Evolutionary conservation across 345 rosid species (phyloP), one percentile per base, ranked within the genome.

Genomic region (Salix dunnii): DNA sequence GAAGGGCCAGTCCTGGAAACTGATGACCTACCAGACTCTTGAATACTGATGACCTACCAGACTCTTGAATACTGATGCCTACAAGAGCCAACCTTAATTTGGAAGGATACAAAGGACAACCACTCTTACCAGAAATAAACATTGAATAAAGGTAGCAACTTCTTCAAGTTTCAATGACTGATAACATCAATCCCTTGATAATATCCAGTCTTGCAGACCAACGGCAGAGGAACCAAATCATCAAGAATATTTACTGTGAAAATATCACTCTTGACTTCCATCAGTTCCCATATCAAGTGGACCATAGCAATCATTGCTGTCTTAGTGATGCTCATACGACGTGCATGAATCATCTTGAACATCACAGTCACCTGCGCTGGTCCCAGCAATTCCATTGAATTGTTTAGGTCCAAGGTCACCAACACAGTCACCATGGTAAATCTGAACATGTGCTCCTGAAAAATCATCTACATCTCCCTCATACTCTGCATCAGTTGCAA

Each of bases 341-440:
- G 84, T 81, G 67, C 83, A 84, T 7, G 85, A 87, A 69, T 77
- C 89, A 77, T 82, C 86, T 53, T 67, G 82, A 46, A 49, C 3
- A 78, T 80, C 78, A 48, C 65, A 71, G 76, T 80, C 82, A 46
- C 55, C 74, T 30, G 31, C 70, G 3, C 36, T 35, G 68, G 27
- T 81, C 33, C 58, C 53, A 40, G 77, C 55, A 60, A 75, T 42
- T 40, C 25, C 75, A 76, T 51, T 23, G 13, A 55, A 49, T 75
- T 58, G 61, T 70, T 81, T 72, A n/a, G 76, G 73, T 1, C 68
- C 66, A 46, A 12, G 11, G 64, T 51, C 61, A 42, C 64, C 55
- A 48, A 12, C 71, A 42, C 67, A 73, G 66, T 66, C 67, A 69
- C 67, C 35, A 21, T 38, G 20, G 55, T 48, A 65, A 25, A 43